Evolutionary conservation across 352 stramenopile genomes (phyloP), one percentile per base, ranked within the genome.

Genomic region (Phytophthora fragariae): DNA sequence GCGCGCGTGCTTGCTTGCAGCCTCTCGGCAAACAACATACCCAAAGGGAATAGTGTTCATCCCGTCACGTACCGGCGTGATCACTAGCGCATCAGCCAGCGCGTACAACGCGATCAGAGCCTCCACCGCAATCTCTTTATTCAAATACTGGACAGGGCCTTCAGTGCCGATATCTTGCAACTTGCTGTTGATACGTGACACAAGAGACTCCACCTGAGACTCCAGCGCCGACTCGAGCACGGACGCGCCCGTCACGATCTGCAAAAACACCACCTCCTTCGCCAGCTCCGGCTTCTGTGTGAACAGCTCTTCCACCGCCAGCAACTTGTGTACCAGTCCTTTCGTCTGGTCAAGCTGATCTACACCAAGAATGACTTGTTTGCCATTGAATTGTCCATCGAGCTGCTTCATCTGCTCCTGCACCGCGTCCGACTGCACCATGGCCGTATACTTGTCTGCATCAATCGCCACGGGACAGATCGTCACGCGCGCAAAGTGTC

Each of bases 221-320:
- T 88, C 90, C 0, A 98, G 71, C 0, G 92, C 92, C 11, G 83
- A 89, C 50, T 90, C 80, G 27, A 81, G 82, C 5, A 83, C 75
- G 3, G 73, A 67, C 6, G 83, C 73, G 35, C 84, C 84, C 7
- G 85, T 92, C 5, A 93, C 88, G 59, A 99, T 98, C 76, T 99
- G 96, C 37, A 99, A 79, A 52, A 99, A 90, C 5, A 98, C 95
- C 29, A 99, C 92, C 68, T 99, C 97, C 27, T 96, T 94, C 6
- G 93, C 88, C 66, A 97, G 96, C 57, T 98, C 89, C 0, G 93
- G 93, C 50, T 95, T 88, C 31, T 85, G 67, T 21, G 84, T 95
- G 21, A 98, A 94, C 27, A 98, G 77, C 39, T 97, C 86, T 58
- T 98, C 93, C 5, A 98, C 82, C 1, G 90, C 92, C 10, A 97